Conservation (phyloP, 2,329 filamentous ascomycete genomes). For the Verticillium dahliae region DNA sequence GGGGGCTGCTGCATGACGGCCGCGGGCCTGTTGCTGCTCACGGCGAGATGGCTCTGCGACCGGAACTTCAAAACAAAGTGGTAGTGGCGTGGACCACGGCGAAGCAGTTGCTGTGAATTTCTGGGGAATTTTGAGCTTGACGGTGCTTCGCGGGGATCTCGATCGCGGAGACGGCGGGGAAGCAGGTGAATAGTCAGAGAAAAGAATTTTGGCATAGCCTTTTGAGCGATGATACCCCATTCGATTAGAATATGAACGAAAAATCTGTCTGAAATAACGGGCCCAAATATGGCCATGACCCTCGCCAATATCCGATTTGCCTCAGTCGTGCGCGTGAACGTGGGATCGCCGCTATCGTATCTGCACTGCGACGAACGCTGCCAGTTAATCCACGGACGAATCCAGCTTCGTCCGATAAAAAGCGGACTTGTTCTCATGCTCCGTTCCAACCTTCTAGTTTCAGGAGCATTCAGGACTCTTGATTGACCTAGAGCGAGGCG, state of each 20-base stretch:
- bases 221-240: background rate
- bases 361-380: too few relatives aligned
- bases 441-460: too few relatives aligned
- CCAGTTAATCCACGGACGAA: background rate
- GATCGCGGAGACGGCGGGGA: too few relatives aligned
- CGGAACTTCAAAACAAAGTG: constrained; percentile 2
- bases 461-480: too few relatives aligned
- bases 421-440: background rate
- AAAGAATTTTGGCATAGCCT: background rate
- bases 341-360: too few relatives aligned
- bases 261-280: too few relatives aligned
- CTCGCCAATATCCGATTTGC: too few relatives aligned
- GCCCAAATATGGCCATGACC: too few relatives aligned
- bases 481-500: background rate
- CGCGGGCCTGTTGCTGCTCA: background rate
- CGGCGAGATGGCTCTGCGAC: constrained; percentile 1
- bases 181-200: too few relatives aligned
- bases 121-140: background rate
- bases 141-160: too few relatives aligned
- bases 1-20: constrained; percentile 1
- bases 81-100: background rate
- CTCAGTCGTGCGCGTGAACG: too few relatives aligned
- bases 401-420: background rate
- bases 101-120: background rate
- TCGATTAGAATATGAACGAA: background rate